These are phyloP conservation scores for Syzygium grande DNA, from an alignment of 345 rosid species.

Conservation along the genomic window DNA sequence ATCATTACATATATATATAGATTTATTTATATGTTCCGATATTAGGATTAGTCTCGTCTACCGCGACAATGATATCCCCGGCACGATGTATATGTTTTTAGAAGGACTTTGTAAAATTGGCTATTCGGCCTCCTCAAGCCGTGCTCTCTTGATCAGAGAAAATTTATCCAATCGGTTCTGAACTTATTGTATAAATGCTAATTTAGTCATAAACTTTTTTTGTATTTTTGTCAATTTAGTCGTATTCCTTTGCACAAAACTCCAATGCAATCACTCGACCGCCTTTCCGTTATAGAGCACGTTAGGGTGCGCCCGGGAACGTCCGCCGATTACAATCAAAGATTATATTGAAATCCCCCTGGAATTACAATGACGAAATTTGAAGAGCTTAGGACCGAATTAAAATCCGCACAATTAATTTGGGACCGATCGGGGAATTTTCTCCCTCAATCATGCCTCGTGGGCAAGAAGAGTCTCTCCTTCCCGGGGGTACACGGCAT, in stretches of 20 bases:
- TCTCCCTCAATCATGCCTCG: not conserved
- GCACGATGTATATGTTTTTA: fast-evolving
- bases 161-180: no score
- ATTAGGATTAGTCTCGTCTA: not conserved
- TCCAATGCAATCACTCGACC: fast-evolving
- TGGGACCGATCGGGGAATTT: not conserved
- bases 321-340: fast-evolving
- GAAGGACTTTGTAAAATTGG: not conserved
- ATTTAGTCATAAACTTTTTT: not conserved
- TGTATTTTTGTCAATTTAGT: not conserved
- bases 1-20: no score
- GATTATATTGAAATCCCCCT: not conserved
- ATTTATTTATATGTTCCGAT: not conserved
- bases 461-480: not conserved
- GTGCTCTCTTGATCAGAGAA: not conserved
- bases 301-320: fast-evolving
- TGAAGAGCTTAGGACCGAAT: not conserved
- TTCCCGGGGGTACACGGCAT: not conserved
- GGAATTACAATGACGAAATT: fast-evolving
- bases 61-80: fast-evolving
- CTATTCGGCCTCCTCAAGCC: not conserved
- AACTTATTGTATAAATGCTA: not conserved
- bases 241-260: not conserved
- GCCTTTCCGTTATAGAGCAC: not conserved
- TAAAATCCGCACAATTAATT: fast-evolving